Percentiles rank a stretch among this genome's conserved stretches.
Evolutionary conservation across 495 filamentous ascomycete genomes (phyloP).

Genomic region (Hypoxylon perforatum): DNA sequence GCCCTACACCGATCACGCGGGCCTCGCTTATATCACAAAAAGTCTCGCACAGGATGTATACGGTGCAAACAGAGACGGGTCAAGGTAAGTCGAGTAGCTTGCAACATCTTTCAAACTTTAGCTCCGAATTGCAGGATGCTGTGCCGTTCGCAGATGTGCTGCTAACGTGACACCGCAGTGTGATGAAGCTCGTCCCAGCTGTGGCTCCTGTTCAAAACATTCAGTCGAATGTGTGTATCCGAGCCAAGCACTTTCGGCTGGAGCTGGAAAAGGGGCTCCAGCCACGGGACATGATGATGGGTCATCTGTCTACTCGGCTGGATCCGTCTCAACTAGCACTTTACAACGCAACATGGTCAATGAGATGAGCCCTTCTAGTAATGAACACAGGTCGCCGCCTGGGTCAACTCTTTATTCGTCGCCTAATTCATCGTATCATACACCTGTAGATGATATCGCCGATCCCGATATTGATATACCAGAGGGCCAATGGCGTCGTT

Average conservation of each 20-base stretch:
- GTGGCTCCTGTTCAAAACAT: constrained; percentile 53
- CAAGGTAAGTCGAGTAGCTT: constrained; percentile 42
- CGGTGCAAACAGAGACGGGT: constrained; percentile 51
- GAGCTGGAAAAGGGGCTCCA: constrained; percentile 19
- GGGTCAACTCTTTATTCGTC: constrained; percentile 34
- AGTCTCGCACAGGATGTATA: constrained; percentile 49
- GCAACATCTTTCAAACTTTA: not conserved
- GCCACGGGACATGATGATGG: constrained; percentile 8
- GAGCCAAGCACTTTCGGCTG: constrained; percentile 3
- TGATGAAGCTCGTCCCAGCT: constrained; percentile 52
- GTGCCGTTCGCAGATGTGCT: constrained; percentile 7
- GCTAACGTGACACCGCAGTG: constrained; percentile 48
- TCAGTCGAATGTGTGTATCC: constrained; percentile 51
- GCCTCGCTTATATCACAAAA: constrained; percentile 50
- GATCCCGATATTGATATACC: constrained; percentile 40
- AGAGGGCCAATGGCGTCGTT: constrained; percentile 48
- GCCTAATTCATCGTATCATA: constrained; percentile 34
- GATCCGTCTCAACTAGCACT: too few species aligned
- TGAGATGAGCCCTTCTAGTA: constrained; percentile 2
- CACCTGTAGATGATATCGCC: constrained; percentile 17
- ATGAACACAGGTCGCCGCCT: constrained; percentile 21
- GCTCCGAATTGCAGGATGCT: not conserved
- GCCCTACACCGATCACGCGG: constrained; percentile 37
- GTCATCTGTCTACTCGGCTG: constrained; percentile 9
- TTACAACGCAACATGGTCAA: too few species aligned